These are phyloP conservation scores for Rhizophagus prolifer DNA, from an alignment of 192 early-diverging fungal genomes.

Conservation along the genomic window DNA sequence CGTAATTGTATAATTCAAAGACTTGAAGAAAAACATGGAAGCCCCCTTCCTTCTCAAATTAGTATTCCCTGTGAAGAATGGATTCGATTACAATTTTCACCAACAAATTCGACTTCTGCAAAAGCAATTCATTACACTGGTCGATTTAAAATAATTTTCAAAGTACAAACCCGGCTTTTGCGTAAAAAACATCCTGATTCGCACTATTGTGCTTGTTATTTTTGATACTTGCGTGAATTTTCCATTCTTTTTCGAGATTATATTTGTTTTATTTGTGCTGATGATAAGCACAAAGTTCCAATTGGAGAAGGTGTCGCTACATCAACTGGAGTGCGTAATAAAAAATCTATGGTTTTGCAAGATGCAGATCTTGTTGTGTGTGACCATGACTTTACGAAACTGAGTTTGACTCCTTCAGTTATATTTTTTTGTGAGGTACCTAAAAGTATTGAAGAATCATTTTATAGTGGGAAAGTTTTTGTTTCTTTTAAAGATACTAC, in stretches of 20 bases:
- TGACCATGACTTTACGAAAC: neutral
- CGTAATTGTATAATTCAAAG: neutral
- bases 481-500: too few relatives aligned
- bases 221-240: neutral
- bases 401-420: too few relatives aligned
- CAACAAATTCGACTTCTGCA: neutral
- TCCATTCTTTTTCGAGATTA: neutral
- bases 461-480: too few relatives aligned
- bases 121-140: neutral
- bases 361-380: neutral
- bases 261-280: neutral
- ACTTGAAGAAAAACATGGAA: neutral
- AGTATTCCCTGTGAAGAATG: neutral
- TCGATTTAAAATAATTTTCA: neutral
- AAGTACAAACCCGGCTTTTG: neutral
- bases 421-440: too few relatives aligned
- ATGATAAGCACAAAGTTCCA: slow-evolving; percentile 10
- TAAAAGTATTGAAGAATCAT: too few relatives aligned
- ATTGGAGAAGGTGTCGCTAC: neutral
- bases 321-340: neutral
- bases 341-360: neutral
- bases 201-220: neutral
- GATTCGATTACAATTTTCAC: neutral
- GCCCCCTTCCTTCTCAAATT: neutral
- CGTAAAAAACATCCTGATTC: neutral